A percentile compares a stretch with the other conserved stretches of the same genome.
Evolutionary conservation across 768 basidiomycete species (phyloP).

Genomic region (Trametes punicea): DNA sequence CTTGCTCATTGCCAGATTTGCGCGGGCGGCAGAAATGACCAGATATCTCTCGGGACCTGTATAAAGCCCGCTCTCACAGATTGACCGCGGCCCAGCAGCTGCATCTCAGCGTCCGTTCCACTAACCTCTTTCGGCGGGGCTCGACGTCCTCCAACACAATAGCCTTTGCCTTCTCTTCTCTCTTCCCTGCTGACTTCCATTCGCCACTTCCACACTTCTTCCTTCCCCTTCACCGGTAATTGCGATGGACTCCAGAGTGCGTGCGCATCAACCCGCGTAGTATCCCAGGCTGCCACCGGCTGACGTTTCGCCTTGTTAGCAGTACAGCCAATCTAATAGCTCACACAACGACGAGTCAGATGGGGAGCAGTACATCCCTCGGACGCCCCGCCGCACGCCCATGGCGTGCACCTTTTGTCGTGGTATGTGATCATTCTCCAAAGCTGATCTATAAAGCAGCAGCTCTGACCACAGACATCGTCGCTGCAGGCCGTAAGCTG

Average conservation of each 20-base stretch:
- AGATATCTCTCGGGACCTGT: neutral
- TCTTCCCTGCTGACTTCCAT: neutral
- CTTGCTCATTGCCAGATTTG: constrained; percentile 12
- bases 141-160: constrained; percentile 10
- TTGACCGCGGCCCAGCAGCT: constrained; percentile 7
- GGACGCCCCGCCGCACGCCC: constrained; percentile 46
- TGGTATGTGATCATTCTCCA: constrained; percentile 37
- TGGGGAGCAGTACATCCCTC: constrained; percentile 25
- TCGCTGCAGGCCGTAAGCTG: constrained; percentile 56
- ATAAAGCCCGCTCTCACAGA: constrained; percentile 6
- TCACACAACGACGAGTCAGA: constrained; percentile 25
- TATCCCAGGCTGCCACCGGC: neutral
- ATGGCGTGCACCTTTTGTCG: constrained; percentile 79
- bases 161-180: neutral
- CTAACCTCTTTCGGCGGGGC: constrained; percentile 15
- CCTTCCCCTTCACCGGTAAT: neutral
- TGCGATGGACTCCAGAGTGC: constrained; percentile 9
- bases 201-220: neutral
- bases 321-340: constrained; percentile 14
- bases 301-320: neutral
- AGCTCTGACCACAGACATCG: neutral
- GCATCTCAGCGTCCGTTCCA: constrained; percentile 9
- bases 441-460: neutral
- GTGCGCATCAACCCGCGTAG: neutral
- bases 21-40: constrained; percentile 2